phyloP scores from a whole-genome alignment of 1,139 yeast species.

The Meyerozyma smithsonii region DNA sequence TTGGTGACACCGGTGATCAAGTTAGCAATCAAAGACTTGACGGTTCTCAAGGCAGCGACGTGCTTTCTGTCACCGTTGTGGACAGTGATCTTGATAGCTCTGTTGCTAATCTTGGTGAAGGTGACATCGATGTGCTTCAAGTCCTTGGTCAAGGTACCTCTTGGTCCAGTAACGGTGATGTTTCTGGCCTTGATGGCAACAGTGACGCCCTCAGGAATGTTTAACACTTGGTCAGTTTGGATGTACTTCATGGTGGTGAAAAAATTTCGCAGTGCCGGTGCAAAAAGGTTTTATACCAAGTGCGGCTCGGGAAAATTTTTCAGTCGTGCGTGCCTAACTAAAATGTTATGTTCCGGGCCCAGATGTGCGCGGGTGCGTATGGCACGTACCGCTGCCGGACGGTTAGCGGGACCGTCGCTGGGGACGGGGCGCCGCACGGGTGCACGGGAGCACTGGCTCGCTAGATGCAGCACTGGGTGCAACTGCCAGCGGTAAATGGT shows the following conservation, averaged over 20 bases:
- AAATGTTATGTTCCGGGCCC: background rate
- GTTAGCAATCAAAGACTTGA: constrained; percentile 91
- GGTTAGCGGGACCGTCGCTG: background rate
- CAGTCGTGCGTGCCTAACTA: background rate
- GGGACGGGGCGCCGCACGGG: too few species aligned
- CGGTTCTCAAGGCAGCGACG: constrained; percentile 99
- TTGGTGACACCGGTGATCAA: constrained; percentile 97
- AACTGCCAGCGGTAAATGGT: too few species aligned
- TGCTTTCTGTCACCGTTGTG: constrained; percentile 99
- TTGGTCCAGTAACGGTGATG: constrained; percentile 94
- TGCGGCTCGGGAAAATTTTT: background rate
- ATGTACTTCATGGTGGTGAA: constrained; percentile 74
- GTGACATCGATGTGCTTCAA: constrained; percentile 94
- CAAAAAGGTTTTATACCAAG: background rate
- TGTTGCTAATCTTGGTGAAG: constrained; percentile 69
- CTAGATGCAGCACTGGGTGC: too few species aligned
- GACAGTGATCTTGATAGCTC: constrained; percentile 80
- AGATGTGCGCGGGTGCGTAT: constrained; percentile 1
- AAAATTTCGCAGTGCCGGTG: constrained; percentile 5
- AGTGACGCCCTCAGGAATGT: constrained; percentile 91
- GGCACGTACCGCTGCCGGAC: background rate
- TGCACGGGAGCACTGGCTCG: too few species aligned
- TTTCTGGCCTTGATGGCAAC: constrained; percentile 89
- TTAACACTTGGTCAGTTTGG: constrained; percentile 89
- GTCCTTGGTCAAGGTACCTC: constrained; percentile 91